Percentiles rank a stretch among this genome's conserved stretches.
Conservation (phyloP, 345 rosid species). For the Rhodamnia rubescens region DNA sequence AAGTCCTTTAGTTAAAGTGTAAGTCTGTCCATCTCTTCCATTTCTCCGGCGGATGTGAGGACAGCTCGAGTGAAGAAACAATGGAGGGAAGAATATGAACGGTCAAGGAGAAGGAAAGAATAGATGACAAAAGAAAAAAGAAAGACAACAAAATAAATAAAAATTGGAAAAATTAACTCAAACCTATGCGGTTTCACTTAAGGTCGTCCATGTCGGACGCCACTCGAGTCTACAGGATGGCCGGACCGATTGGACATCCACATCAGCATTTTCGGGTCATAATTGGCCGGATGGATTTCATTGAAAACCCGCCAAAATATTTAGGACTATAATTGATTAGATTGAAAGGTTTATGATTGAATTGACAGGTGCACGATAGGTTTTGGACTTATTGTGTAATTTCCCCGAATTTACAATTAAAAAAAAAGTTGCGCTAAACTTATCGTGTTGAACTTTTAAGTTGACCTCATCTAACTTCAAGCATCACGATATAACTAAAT, state of each 20-base stretch:
- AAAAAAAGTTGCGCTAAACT: neutral
- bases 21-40: neutral
- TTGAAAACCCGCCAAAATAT: no score
- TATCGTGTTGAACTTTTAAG: neutral
- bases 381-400: neutral
- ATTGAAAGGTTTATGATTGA: no score
- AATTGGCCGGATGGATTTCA: neutral
- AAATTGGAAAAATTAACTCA: neutral
- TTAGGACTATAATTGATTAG: no score
- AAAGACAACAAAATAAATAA: neutral
- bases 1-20: no score
- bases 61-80: neutral
- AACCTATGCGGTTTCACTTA: neutral
- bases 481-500: neutral
- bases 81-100: neutral
- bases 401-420: neutral
- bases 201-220: neutral
- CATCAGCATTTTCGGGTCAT: neutral
- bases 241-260: rapidly evolving
- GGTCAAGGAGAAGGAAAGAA: neutral
- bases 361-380: neutral
- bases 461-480: neutral
- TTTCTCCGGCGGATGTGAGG: neutral
- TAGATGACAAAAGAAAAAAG: neutral
- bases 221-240: rapidly evolving